Base-by-base conservation (phyloP, 2,329 filamentous ascomycete species). In the Bipolaris oryzae region DNA sequence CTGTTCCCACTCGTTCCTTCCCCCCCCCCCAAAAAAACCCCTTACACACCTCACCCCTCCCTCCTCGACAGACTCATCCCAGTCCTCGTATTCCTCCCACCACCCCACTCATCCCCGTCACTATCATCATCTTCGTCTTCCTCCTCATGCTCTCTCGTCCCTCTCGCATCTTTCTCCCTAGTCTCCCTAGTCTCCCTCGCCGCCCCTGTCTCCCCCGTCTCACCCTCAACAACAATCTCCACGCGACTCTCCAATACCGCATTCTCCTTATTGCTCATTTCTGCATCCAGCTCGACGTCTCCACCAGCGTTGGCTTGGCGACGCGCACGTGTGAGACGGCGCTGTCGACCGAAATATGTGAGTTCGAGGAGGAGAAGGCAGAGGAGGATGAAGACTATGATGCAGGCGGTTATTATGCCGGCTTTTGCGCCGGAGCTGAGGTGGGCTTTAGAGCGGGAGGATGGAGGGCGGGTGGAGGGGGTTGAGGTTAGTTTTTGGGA, bases 191-290 rank as follows among this genome's bases (percentile, higher is more conserved):
- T 45, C 38, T 11, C 35, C 33, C 15, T 21, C 37, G 3, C 45
- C 53, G 3, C 58, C 52, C 9, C 18, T 23, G 1, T 48, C 53
- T 11, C 59, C 50, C 31, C 50, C 51, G n/a, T 20, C 42, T 47
- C 50, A 2, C 57, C 60, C 4, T 62, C 67, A 16, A 69, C 58
- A 10, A 70, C 34, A 51, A 74, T 66, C 39, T 64, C 64, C 11
- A 67, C 61, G 25, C 67, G 52, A 41, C 65, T 69, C 42, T 72
- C 69, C 35, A 71, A 34, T 2, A 70, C 66, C 50, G 67, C 57
- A 31, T 63, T 65, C 34, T 74, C 70, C 34, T 65, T 60, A 34
- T 55, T 66, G 34, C 56, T 60, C 51, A 18, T 52, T 23, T 42
- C 57, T 39, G 35, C 65, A 50, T 28, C 34, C 37, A 16, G 39